Evolutionary conservation across 2,329 filamentous ascomycete species (phyloP).

Genomic region (Dothistroma septosporum): DNA sequence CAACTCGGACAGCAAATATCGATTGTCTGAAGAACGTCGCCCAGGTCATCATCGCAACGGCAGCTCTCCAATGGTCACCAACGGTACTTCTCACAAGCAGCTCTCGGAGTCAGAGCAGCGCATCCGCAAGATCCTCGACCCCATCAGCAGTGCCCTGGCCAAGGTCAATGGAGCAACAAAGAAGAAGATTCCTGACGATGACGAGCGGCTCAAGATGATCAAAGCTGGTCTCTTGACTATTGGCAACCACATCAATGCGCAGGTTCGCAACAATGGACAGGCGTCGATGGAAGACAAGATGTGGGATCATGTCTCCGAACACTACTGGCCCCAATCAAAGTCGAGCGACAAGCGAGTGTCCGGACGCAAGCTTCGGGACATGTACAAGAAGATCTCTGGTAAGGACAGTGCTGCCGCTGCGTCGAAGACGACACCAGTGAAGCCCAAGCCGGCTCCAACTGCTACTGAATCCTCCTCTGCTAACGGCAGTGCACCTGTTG

Average conservation of each 20-base stretch:
- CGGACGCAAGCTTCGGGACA: constrained; percentile 35
- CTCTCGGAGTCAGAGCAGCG: constrained; percentile 49
- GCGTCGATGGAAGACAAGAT: constrained; percentile 29
- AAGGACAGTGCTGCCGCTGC: constrained; percentile 22
- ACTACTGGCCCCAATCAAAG: constrained; percentile 38
- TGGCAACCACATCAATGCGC: constrained; percentile 57
- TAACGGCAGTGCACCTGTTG: constrained; percentile 12
- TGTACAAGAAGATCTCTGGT: constrained; percentile 37
- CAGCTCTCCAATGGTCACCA: constrained; percentile 31
- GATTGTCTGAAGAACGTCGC: constrained; percentile 50
- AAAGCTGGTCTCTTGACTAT: constrained; percentile 59
- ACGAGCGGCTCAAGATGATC: constrained; percentile 58
- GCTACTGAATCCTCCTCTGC: constrained; percentile 4
- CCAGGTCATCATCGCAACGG: constrained; percentile 38
- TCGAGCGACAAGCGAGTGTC: constrained; percentile 33
- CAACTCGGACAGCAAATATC: constrained; percentile 47
- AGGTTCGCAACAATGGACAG: constrained; percentile 31
- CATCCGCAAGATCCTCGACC: constrained; percentile 52
- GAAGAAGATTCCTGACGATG: constrained; percentile 59
- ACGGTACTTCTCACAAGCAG: constrained; percentile 34
- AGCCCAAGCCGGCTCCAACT: constrained; percentile 13
- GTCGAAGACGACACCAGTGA: constrained; percentile 19
- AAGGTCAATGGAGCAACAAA: constrained; percentile 58
- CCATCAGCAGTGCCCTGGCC: constrained; percentile 58
- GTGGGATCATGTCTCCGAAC: constrained; percentile 35